Base-by-base conservation (phyloP, 2,329 filamentous ascomycete species). In the Pestalotiopsis fici region DNA sequence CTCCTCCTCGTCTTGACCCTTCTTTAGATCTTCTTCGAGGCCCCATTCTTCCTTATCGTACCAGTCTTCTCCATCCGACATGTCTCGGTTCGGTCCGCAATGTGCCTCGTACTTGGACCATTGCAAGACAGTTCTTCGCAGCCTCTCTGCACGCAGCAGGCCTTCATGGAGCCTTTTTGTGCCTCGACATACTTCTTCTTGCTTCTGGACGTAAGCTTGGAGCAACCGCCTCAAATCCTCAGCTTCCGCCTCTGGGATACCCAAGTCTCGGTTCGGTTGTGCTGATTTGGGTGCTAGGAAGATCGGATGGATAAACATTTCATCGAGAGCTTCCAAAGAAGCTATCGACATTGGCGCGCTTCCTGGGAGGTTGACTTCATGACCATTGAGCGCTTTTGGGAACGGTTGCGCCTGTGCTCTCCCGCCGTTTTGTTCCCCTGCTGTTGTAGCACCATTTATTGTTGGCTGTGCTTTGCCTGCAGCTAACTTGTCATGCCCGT, bases 21-120 rank as follows among this genome's bases (percentile, higher is more conserved):
- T 96, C 77, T 93, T 91, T 7, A 95, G 80, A 71, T 93, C 90
- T 69, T 92, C 91, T 9, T 88, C 86, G 61, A 96, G 78, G 0
- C 87, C 88, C 92, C 93, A 95, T 80, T 93, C 91, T 65, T 93
- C 91, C 74, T 88, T 88, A 78, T 97, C 93, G 75, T 94, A 95
- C 92, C 93, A 97, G 77, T 97, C 93, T 82, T 97, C 93, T 12
- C 93, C 93, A 76, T 97, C 93, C 63, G 91, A 94, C 90, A 96
- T 90, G 77, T 95, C 92, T 62, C 90, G 79, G 76, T 90, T 88
- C 21, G 82, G 76, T 1, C 89, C 88, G 64, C 83, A 85, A 74
- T 95, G 93, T 25, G 87, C 92, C 80, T 95, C 93, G 1, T 93
- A 91, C 76, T 94, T 93, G 71, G 90, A 87, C 90, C 92, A 94